These are phyloP conservation scores for Dryadomyces quercivorus DNA, from an alignment of 2,329 filamentous ascomycete genomes.

Conservation along the genomic window DNA sequence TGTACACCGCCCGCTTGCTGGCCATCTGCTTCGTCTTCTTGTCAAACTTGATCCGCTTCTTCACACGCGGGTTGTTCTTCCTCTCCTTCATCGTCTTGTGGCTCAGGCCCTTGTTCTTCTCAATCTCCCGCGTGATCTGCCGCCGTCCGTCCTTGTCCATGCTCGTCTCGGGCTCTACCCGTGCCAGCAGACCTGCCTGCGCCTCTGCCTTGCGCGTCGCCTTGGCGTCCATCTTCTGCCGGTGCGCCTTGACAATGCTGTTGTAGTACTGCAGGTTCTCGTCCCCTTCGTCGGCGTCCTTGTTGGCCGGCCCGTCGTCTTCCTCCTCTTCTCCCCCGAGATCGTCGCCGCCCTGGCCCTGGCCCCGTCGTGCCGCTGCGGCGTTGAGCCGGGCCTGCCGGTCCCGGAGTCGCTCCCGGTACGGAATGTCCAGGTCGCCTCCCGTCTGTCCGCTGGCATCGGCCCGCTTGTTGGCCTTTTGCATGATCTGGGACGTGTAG, in stretches of 20 bases:
- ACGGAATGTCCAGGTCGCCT: slow-evolving; percentile 72
- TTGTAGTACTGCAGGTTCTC: slow-evolving; percentile 46
- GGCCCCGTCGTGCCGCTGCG: slow-evolving; percentile 77
- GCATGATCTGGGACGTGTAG: slow-evolving; percentile 94
- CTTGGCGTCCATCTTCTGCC: slow-evolving; percentile 63
- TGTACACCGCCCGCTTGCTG: slow-evolving; percentile 75
- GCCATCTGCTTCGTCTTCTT: slow-evolving; percentile 95
- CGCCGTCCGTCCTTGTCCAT: slow-evolving; percentile 78
- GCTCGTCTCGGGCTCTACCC: slow-evolving; percentile 52
- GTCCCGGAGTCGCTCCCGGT: slow-evolving; percentile 79
- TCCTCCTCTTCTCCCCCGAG: slow-evolving; percentile 54
- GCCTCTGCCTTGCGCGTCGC: slow-evolving; percentile 41
- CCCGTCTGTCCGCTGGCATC: slow-evolving; percentile 61
- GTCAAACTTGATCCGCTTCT: slow-evolving; percentile 95
- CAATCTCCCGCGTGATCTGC: slow-evolving; percentile 84
- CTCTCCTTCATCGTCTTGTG: slow-evolving; percentile 65
- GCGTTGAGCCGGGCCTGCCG: slow-evolving; percentile 74
- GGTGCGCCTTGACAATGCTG: slow-evolving; percentile 6
- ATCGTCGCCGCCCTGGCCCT: slow-evolving; percentile 51
- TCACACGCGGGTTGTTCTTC: slow-evolving; percentile 85
- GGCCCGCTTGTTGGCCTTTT: slow-evolving; percentile 80
- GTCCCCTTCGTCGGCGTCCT: slow-evolving; percentile 64
- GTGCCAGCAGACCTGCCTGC: slow-evolving; percentile 50
- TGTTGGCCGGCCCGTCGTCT: slow-evolving; percentile 47
- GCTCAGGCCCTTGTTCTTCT: slow-evolving; percentile 94